phyloP scores from a whole-genome alignment of 2,329 filamentous ascomycete genomes.

The Paracorniculantispora psalliotae region DNA sequence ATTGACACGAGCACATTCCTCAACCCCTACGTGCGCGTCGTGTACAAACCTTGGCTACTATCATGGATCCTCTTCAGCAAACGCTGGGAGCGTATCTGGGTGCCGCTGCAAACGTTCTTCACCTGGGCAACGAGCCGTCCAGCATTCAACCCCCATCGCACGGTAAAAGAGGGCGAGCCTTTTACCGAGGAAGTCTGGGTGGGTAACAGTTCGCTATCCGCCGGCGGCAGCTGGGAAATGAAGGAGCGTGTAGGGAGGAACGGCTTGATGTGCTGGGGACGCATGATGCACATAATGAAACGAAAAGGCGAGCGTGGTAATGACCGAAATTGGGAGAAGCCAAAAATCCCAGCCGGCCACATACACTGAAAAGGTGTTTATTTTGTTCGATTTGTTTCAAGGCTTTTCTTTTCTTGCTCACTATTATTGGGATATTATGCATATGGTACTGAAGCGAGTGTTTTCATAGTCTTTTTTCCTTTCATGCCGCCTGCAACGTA shows the following conservation, averaged over 20 bases:
- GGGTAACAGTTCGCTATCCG: conserved; percentile 21
- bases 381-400: not conserved
- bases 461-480: not conserved
- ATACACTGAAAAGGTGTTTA: not conserved
- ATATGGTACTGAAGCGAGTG: conserved; percentile 1
- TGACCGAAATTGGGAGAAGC: conserved; percentile 9
- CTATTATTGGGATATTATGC: not conserved
- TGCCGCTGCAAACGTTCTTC: conserved; percentile 52
- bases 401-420: not conserved
- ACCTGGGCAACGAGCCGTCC: conserved; percentile 54
- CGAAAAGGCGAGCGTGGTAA: conserved; percentile 14
- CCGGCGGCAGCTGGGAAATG: conserved; percentile 30
- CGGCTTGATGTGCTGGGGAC: conserved; percentile 52
- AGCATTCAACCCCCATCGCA: conserved; percentile 54
- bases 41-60: conserved; percentile 56
- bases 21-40: conserved; percentile 70
- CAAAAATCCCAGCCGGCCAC: not conserved
- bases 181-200: conserved; percentile 49
- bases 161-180: conserved; percentile 51
- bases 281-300: conserved; percentile 41
- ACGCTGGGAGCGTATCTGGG: conserved; percentile 62
- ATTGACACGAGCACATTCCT: conserved; percentile 59
- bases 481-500: not conserved
- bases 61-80: conserved; percentile 55
- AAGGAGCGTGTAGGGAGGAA: conserved; percentile 41